Evolutionary conservation across 495 filamentous ascomycete species (phyloP).

Genomic region (Penicillium maclennaniae): DNA sequence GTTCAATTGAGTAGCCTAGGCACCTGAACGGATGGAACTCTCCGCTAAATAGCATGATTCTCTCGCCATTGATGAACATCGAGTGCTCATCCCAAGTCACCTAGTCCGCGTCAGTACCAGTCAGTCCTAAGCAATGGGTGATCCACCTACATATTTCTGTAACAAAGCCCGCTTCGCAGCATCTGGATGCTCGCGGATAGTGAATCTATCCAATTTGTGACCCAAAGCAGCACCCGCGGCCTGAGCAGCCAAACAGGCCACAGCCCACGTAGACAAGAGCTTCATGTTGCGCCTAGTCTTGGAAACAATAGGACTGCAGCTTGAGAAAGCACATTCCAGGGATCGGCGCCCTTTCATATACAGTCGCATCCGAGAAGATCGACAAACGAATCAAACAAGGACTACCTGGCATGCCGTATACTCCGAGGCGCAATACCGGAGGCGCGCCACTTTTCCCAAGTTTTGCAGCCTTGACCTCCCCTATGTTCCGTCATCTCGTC

Average conservation of each 20-base stretch:
- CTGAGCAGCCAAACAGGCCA: constrained; percentile 35
- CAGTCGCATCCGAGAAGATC: constrained; percentile 3
- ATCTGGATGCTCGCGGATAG: constrained; percentile 37
- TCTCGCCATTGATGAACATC: constrained; percentile 66
- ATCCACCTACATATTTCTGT: constrained; percentile 36
- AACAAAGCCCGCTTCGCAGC: constrained; percentile 31
- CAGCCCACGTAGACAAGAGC: constrained; percentile 27
- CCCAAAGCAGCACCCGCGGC: constrained; percentile 35
- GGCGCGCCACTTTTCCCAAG: not conserved
- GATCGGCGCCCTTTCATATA: constrained; percentile 17
- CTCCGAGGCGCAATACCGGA: not conserved
- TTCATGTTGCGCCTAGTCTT: constrained; percentile 24
- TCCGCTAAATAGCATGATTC: constrained; percentile 67
- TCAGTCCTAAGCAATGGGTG: no score
- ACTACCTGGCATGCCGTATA: constrained; percentile 1
- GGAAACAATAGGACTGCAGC: not conserved
- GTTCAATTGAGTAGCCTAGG: not conserved
- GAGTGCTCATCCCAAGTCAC: constrained; percentile 77
- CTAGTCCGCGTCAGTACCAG: constrained; percentile 20
- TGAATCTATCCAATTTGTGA: constrained; percentile 35
- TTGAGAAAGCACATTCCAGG: constrained; percentile 6
- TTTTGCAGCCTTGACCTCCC: not conserved
- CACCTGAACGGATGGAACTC: constrained; percentile 64
- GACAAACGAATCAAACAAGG: constrained; percentile 6
- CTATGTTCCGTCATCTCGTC: constrained; percentile 5